phyloP scores from a whole-genome alignment of 2,329 filamentous ascomycete species.

The Bipolaris victoriae region DNA sequence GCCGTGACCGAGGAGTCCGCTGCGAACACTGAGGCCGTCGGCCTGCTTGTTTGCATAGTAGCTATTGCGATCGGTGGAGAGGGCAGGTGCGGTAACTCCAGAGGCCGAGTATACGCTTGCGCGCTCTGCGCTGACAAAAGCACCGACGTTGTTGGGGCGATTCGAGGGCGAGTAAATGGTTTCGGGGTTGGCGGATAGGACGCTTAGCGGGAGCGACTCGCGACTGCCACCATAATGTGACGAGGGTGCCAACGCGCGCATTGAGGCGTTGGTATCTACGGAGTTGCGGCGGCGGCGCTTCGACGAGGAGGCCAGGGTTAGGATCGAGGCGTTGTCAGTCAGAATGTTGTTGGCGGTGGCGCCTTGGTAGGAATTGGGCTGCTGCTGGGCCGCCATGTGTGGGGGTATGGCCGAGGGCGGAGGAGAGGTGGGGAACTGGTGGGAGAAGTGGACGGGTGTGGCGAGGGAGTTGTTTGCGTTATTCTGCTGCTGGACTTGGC shows the following conservation, averaged over 20 bases:
- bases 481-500: slow-evolving; percentile 40
- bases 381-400: slow-evolving; percentile 65
- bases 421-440: slow-evolving; percentile 61
- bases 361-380: slow-evolving; percentile 75
- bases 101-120: slow-evolving; percentile 82
- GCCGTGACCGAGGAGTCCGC: slow-evolving; percentile 76
- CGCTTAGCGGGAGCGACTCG: slow-evolving; percentile 78
- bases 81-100: slow-evolving; percentile 64
- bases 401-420: slow-evolving; percentile 74
- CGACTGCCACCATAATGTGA: slow-evolving; percentile 82
- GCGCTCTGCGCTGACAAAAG: slow-evolving; percentile 67
- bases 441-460: slow-evolving; percentile 60
- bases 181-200: slow-evolving; percentile 71
- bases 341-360: slow-evolving; percentile 82
- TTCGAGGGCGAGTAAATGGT: slow-evolving; percentile 60
- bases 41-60: slow-evolving; percentile 69
- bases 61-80: slow-evolving; percentile 79
- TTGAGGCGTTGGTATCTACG: slow-evolving; percentile 84
- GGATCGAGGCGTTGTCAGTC: slow-evolving; percentile 83
- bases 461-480: slow-evolving; percentile 43
- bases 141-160: slow-evolving; percentile 58
- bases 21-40: slow-evolving; percentile 79
- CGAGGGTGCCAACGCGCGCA: slow-evolving; percentile 81
- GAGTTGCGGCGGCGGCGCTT: slow-evolving; percentile 78
- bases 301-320: slow-evolving; percentile 82